phyloP scores from a whole-genome alignment of 2,329 filamentous ascomycete species.

The Calonectria pseudoturangicola region DNA sequence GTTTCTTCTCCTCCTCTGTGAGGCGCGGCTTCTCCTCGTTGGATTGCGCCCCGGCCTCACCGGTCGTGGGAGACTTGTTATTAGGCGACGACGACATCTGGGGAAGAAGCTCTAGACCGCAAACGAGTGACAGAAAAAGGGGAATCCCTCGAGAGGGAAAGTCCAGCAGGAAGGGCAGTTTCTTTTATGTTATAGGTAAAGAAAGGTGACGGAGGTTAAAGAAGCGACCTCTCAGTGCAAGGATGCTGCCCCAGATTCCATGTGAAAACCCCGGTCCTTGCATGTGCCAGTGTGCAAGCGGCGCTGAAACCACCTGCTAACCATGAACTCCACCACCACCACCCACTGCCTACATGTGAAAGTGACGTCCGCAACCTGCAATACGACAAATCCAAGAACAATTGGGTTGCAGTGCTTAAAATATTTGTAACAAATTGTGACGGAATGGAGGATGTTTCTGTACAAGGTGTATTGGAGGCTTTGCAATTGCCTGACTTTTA shows the following conservation, averaged over 20 bases:
- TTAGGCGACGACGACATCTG: conserved; percentile 56
- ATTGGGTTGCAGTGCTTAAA: conserved; percentile 4
- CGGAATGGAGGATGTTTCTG: conserved; percentile 11
- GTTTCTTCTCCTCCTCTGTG: conserved; percentile 73
- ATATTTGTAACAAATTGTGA: conserved; percentile 11
- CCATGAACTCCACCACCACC: conserved; percentile 23
- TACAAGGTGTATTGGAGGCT: conserved; percentile 16
- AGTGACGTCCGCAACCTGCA: conserved; percentile 37
- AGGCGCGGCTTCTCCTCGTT: conserved; percentile 70
- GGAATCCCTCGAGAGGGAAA: conserved; percentile 5
- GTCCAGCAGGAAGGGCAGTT: conserved; percentile 15
- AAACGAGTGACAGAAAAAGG: conserved; percentile 18
- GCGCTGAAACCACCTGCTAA: conserved; percentile 21
- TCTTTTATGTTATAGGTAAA: conserved; percentile 39
- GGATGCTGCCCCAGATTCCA: conserved; percentile 59
- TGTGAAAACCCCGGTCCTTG: conserved; percentile 55
- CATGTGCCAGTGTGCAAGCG: conserved; percentile 40
- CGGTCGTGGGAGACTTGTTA: conserved; percentile 53
- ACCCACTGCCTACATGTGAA: conserved; percentile 34
- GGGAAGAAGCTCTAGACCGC: background rate
- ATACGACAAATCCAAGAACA: background rate
- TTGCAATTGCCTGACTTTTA: conserved; percentile 14
- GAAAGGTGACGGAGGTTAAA: conserved; percentile 41
- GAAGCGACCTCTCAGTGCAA: conserved; percentile 48
- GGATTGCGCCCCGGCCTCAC: conserved; percentile 48